Evolutionary conservation across 2,329 filamentous ascomycete genomes (phyloP), one percentile per base, ranked within the genome.

Genomic region (Dryadomyces quercus-mongolicae): DNA sequence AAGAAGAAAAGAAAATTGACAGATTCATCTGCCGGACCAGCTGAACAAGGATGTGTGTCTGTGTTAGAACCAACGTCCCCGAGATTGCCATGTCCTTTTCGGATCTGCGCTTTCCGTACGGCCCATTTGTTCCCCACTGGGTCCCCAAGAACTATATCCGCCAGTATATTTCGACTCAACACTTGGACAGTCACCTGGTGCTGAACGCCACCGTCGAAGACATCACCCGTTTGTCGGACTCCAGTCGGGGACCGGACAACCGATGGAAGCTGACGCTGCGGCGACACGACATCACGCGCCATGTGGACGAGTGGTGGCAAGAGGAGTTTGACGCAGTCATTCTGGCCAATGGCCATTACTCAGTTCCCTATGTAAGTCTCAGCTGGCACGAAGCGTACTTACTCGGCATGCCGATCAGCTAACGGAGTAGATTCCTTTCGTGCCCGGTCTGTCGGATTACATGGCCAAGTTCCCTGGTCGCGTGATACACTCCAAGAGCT

Each of bases 401-500:
- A 31, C 25, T 31, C 25, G 25, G 25, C 25, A n/a, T 31, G 25
- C 8, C 38, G 22, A 5, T 25, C 10, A 15, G 20, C 34, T 31
- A 15, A 44, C 9, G 18, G 5, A 13, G 0, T 60, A 5, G 58
- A 69, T 81, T 8, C 60, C 60, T 1, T 25, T 12, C 1, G 71
- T 80, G 8, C 62, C 71, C 1, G 78, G 78, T 0, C 60, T 81
- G 3, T 70, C 71, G 2, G 68, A 71, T 40, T 72, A 76, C 54
- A 73, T 77, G 56, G 66, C 66, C 54, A 58, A 57, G 1, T 63
- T 66, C 3, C 76, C 75, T 0, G 77, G 76, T 0, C 75, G 74
- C 47, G 74, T 81, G 0, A 60, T 75, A 13, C 88, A 93, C 67
- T 89, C 90, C 1, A 95, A 93, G 65, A 80, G 82, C 55, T 97